phyloP scores from a whole-genome alignment of 139 green algal genomes.

The Dunaliella primolecta region DNA sequence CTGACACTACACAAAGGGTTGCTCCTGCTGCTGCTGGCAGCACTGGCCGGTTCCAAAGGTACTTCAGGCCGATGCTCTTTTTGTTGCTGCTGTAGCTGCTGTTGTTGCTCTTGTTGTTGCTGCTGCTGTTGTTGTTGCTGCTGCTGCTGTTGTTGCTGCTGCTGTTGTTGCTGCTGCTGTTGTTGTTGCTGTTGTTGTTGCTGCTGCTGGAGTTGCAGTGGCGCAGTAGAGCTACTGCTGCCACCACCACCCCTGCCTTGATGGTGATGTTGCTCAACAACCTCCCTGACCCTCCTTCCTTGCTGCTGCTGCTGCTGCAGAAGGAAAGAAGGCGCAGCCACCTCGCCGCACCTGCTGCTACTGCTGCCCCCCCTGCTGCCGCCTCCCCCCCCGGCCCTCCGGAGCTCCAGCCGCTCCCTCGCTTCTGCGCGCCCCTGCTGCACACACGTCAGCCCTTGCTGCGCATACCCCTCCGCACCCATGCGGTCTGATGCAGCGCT shows the following conservation, averaged over 20 bases:
- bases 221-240: too few relatives aligned
- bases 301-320: background rate
- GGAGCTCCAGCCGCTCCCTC: background rate
- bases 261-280: too few relatives aligned
- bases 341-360: background rate
- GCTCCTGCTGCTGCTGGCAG: too few relatives aligned
- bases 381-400: background rate
- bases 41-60: too few relatives aligned
- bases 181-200: background rate
- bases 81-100: background rate
- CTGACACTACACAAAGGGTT: too few relatives aligned
- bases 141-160: constrained; percentile 1
- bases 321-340: too few relatives aligned
- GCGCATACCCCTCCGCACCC: background rate
- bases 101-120: background rate
- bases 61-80: too few relatives aligned
- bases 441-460: background rate
- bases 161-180: background rate
- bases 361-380: background rate
- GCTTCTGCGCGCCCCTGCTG: background rate
- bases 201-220: background rate
- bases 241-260: too few relatives aligned
- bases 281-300: too few relatives aligned
- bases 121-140: constrained; percentile 7
- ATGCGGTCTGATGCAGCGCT: too few relatives aligned